Percentiles rank a stretch among this genome's conserved stretches.
Evolutionary conservation across 2,329 filamentous ascomycete genomes (phyloP).

Genomic region (Fusarium paranaense): DNA sequence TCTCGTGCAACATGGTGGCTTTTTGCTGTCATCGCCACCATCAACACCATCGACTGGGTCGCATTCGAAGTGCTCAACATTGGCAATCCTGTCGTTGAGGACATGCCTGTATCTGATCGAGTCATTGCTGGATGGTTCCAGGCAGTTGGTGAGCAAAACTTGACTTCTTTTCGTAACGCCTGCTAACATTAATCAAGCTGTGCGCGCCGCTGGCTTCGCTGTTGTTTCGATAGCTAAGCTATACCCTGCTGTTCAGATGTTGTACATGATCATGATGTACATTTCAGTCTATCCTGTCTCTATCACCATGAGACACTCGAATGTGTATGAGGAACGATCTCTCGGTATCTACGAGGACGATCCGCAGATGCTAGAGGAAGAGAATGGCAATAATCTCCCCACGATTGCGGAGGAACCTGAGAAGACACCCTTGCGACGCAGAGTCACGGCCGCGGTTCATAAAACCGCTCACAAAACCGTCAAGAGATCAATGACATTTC

Average conservation of each 20-base stretch:
- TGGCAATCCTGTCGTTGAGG: conserved; percentile 66
- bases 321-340: conserved; percentile 77
- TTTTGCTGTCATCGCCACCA: conserved; percentile 67
- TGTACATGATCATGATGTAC: conserved; percentile 76
- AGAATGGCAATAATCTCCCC: conserved; percentile 27
- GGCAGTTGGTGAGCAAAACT: conserved; percentile 59
- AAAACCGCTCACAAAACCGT: conserved; percentile 53
- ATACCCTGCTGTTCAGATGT: conserved; percentile 68
- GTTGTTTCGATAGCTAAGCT: conserved; percentile 69
- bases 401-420: conserved; percentile 45
- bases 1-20: conserved; percentile 74
- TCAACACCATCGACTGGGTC: conserved; percentile 74
- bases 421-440: conserved; percentile 33
- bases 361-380: conserved; percentile 42
- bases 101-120: conserved; percentile 63
- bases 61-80: conserved; percentile 75
- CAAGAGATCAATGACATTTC: conserved; percentile 54
- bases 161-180: background rate
- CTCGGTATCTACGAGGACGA: conserved; percentile 67
- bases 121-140: conserved; percentile 75
- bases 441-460: conserved; percentile 46
- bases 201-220: conserved; percentile 75
- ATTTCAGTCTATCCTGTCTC: conserved; percentile 72
- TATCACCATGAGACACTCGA: conserved; percentile 75
- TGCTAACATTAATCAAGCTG: conserved; percentile 53